A percentile compares a stretch with the other conserved stretches of the same genome.
Conservation (phyloP, 2,329 filamentous ascomycete species). For the Ceratocystis destructans region DNA sequence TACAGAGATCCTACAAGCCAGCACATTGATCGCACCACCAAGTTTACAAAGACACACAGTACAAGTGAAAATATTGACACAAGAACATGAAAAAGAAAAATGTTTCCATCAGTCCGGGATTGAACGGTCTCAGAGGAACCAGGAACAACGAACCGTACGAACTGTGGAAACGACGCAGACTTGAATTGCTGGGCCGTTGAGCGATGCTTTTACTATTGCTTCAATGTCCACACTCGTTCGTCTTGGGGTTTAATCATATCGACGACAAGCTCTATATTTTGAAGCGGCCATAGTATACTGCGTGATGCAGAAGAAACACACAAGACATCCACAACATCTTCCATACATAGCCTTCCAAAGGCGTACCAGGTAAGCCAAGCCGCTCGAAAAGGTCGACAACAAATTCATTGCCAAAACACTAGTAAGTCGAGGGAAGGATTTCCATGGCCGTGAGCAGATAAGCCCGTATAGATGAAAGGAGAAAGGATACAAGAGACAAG, state of each 20-base stretch:
- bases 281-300: conserved; percentile 8
- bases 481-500: neutral
- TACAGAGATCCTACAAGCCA: no score
- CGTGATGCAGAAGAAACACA: neutral
- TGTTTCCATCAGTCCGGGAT: conserved; percentile 19
- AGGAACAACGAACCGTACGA: conserved; percentile 18
- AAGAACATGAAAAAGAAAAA: conserved; percentile 1
- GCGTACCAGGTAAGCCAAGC: no score
- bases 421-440: neutral
- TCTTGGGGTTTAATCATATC: conserved; percentile 20
- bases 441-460: neutral
- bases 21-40: no score
- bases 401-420: neutral
- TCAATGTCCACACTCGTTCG: conserved; percentile 58
- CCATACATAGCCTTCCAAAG: no score
- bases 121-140: conserved; percentile 6
- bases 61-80: no score
- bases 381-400: neutral
- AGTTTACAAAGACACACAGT: no score
- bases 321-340: neutral
- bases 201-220: conserved; percentile 40
- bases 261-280: conserved; percentile 20
- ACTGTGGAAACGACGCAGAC: conserved; percentile 19
- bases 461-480: neutral
- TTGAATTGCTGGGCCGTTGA: conserved; percentile 18